Evolutionary conservation across 2,329 filamentous ascomycete species (phyloP), one percentile per base, ranked within the genome.

Genomic region (Alternaria alternata): DNA sequence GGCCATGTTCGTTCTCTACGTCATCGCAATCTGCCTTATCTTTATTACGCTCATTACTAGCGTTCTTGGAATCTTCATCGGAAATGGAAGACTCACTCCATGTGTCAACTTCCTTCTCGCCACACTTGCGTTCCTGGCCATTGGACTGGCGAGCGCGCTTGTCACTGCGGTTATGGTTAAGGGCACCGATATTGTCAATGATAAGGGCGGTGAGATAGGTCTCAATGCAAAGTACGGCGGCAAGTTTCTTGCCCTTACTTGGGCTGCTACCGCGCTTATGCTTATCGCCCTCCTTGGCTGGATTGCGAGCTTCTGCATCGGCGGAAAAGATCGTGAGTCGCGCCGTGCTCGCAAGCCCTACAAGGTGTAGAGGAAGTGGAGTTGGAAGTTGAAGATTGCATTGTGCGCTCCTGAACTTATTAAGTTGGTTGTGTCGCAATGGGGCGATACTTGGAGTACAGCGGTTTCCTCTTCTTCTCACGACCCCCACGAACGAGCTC

Each of bases 91-190:
- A 1, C 66, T 85, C 20, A 77, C 81, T n/a, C 81, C 83, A 3
- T 76, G 83, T 20, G 65, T 83, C 46, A 87, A 88, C 67, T 78
- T 85, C 48, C 66, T 82, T 7, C 67, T 88, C 8, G 76, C 84
- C 18, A 69, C 80, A 42, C 68, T 87, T n/a, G 82, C 84, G 0
- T 86, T 88, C 62, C 41, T 87, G 7, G 79, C 88, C 12, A 84
- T 90, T 69, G 90, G 90, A 4, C 88, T 89, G 53, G 88, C 90
- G 48, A 94, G 91, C 20, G 92, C 92, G 67, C 89, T 94, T 24
- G 86, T 88, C 26, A 91, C 86, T 0, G 89, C 90, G 18, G 76
- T 88, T 5, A 82, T 83, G 11, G 81, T 84, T 55, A 86, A 88
- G 32, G 85, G 82, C 4, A 75, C 81, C 2, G 67, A 83, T 18